These are phyloP conservation scores for Epicoccum sorghinum DNA, from an alignment of 2,329 filamentous ascomycete species.

Conservation along the genomic window DNA sequence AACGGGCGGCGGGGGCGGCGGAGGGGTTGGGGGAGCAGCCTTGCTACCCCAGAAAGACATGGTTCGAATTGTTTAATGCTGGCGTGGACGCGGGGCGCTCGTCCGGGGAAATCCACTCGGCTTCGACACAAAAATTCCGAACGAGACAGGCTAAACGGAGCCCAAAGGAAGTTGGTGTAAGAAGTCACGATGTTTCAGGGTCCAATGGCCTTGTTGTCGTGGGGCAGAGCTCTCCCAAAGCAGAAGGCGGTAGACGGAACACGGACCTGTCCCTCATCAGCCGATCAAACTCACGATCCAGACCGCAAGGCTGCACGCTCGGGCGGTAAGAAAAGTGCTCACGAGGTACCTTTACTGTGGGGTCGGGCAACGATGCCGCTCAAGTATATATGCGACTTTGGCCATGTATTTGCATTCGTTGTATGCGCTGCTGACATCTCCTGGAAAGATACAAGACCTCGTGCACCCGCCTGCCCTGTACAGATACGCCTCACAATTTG, in stretches of 20 bases:
- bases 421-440: conserved; percentile 5
- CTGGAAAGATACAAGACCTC: neutral
- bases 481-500: conserved; percentile 9
- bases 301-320: conserved; percentile 28
- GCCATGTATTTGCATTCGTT: conserved; percentile 27
- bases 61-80: conserved; percentile 2
- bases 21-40: conserved; percentile 59
- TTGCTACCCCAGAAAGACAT: conserved; percentile 36
- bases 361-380: conserved; percentile 14
- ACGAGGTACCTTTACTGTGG: conserved; percentile 23
- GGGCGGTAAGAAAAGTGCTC: conserved; percentile 23
- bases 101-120: conserved; percentile 4
- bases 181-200: conserved; percentile 21
- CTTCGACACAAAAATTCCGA: neutral
- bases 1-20: conserved; percentile 62
- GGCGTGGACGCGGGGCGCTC: conserved; percentile 9
- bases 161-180: conserved; percentile 17
- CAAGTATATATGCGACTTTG: conserved; percentile 18
- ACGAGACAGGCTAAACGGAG: neutral
- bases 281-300: conserved; percentile 39
- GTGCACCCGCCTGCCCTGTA: neutral
- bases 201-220: conserved; percentile 28
- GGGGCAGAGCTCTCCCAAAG: conserved; percentile 19
- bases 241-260: conserved; percentile 34
- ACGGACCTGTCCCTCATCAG: conserved; percentile 15